phyloP scores from a whole-genome alignment of 2,329 filamentous ascomycete species.

The Magnaporthiopsis rhizophila region DNA sequence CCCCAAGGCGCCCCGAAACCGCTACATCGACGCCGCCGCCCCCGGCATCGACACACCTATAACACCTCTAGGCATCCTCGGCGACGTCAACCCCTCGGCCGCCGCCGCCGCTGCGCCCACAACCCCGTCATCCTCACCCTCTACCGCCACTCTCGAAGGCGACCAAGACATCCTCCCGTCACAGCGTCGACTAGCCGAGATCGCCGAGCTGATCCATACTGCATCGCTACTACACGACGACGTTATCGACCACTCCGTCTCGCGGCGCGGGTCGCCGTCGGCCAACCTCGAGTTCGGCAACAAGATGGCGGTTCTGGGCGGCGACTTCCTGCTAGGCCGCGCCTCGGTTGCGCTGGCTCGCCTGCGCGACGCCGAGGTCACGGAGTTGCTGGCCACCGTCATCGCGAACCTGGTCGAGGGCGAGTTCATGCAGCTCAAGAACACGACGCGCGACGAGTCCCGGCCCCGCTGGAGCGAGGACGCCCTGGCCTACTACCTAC shows the following conservation, averaged over 20 bases:
- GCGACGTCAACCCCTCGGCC: conserved; percentile 70
- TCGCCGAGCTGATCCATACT: conserved; percentile 95
- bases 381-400: conserved; percentile 88
- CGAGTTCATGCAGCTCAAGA: conserved; percentile 99
- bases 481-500: conserved; percentile 84
- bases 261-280: conserved; percentile 74
- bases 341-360: conserved; percentile 90
- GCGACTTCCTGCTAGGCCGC: conserved; percentile 89
- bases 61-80: conserved; percentile 52
- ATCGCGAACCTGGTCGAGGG: conserved; percentile 97
- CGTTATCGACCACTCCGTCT: conserved; percentile 88
- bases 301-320: conserved; percentile 96
- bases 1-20: conserved; percentile 40
- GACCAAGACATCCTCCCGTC: conserved; percentile 76
- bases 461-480: conserved; percentile 83
- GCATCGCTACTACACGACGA: conserved; percentile 96
- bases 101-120: conserved; percentile 40
- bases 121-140: conserved; percentile 20
- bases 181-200: conserved; percentile 87
- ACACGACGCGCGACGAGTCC: conserved; percentile 81
- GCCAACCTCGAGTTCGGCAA: conserved; percentile 96
- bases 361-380: conserved; percentile 85
- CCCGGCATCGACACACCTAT: conserved; percentile 43
- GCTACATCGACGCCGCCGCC: conserved; percentile 28
- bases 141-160: conserved; percentile 23